Evolutionary conservation across 306 rosid species (phyloP).

Genomic region (Luffa aegyptiaca): DNA sequence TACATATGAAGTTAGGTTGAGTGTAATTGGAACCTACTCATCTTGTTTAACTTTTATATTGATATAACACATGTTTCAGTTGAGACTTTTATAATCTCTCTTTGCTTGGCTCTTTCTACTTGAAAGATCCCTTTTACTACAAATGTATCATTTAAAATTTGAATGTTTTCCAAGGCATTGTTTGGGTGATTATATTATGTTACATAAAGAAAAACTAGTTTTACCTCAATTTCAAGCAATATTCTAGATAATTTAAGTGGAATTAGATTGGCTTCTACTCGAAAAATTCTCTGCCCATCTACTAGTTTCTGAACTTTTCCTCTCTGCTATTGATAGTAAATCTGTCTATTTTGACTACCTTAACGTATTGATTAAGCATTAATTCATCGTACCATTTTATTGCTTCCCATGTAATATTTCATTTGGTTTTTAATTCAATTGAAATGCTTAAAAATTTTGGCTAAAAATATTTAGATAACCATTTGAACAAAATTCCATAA

Average conservation of each 20-base stretch:
- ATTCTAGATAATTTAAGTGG: neutral
- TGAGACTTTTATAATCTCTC: neutral
- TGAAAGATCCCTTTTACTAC: neutral
- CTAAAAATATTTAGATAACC: neutral
- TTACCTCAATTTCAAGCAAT: neutral
- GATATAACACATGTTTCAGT: neutral
- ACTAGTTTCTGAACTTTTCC: neutral
- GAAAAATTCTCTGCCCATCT: neutral
- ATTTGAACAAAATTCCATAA: neutral
- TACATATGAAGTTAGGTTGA: neutral
- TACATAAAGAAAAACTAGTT: neutral
- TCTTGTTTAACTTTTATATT: neutral
- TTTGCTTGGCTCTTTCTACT: neutral
- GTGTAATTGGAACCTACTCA: neutral
- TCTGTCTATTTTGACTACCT: neutral
- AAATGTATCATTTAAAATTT: neutral
- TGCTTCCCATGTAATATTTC: neutral
- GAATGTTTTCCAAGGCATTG: neutral
- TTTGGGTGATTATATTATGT: neutral
- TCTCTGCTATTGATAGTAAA: neutral
- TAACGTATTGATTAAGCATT: neutral
- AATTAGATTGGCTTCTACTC: neutral
- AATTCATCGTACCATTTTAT: neutral
- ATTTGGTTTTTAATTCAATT: neutral
- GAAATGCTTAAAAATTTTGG: neutral